Percentiles rank a stretch among this genome's conserved stretches.
Conservation (phyloP, 371 early-diverging fungal genomes). For the Rhizopus arrhizus region DNA sequence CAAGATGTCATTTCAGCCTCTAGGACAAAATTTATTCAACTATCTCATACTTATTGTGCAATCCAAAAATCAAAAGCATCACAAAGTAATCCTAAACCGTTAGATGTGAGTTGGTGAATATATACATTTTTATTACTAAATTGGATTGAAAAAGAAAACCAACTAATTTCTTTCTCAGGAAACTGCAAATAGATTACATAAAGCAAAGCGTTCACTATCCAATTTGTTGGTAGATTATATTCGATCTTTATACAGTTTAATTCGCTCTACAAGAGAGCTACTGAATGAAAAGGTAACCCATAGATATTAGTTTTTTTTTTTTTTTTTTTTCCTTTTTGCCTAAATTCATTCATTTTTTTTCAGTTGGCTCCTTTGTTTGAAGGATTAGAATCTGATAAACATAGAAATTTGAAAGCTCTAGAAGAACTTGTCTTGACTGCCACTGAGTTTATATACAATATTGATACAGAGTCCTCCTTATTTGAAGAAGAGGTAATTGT, state of each 20-base stretch:
- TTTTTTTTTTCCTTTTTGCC: no score
- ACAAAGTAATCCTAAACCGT: slow-evolving; percentile 14
- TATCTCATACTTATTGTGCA: slow-evolving; percentile 28
- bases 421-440: slow-evolving; percentile 20
- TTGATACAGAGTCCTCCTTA: slow-evolving; percentile 15
- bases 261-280: slow-evolving; percentile 24
- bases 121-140: background rate
- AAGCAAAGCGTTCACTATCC: slow-evolving; percentile 27
- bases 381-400: slow-evolving; percentile 21
- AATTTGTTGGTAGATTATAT: slow-evolving; percentile 31
- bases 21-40: slow-evolving; percentile 25
- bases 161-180: slow-evolving; percentile 18
- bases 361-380: slow-evolving; percentile 23
- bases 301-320: background rate
- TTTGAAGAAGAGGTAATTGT: slow-evolving; percentile 10
- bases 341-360: background rate
- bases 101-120: slow-evolving; percentile 22
- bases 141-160: no score
- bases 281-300: slow-evolving; percentile 25
- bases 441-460: slow-evolving; percentile 17
- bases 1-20: slow-evolving; percentile 18
- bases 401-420: slow-evolving; percentile 23
- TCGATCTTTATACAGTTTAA: slow-evolving; percentile 20
- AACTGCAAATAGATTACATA: slow-evolving; percentile 20
- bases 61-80: slow-evolving; percentile 27